Base-by-base conservation (phyloP, 1,139 yeast genomes). In the Taphrina sp. region DNA sequence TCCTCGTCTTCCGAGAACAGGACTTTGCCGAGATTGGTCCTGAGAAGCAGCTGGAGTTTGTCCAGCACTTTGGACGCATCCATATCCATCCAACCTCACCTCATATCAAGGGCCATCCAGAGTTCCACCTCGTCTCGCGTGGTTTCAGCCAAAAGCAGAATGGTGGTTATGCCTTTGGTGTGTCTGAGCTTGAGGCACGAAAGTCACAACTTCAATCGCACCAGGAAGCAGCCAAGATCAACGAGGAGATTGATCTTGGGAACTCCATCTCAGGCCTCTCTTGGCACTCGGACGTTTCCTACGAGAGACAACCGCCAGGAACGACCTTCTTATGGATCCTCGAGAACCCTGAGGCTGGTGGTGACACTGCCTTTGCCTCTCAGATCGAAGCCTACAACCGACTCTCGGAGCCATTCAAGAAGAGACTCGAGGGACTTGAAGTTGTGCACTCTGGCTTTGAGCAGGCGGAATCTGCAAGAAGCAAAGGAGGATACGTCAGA, bases 291-390 rank as follows among this genome's bases (percentile, higher is more conserved):
- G 85, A 81, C 64, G 78, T 78, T 37, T 72, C 81, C 29, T 81
- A 78, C 64, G 85, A 81, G 67, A 72, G 72, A 56, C 83, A 81
- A 64, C 82, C 85, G n/a, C 82, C 85, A 8, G 83, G 82, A 19
- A 67, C 76, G 43, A 80, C 85, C 1, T 74, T 80, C 60, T 75
- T 81, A 60, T 73, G 78, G 28, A 78, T 78, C 53, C 69, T 76
- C 58, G 79, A 72, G 59, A 79, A 76, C 36, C 80, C 84, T 38
- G 73, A 72, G 56, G 61, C 76, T 23, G 85, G 85, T 56, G 84
- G 84, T 56, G 85, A 81, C 64, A 81, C 85, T 22, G 69, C 79
- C 42, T 81, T 79, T 63, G 73, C 79, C 19, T 82, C 80, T 61
- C 73, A 77, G 29, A 72, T 72, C 44, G 82, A 78, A 64, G 82